phyloP scores from a whole-genome alignment of 2,329 filamentous ascomycete genomes.

The Ampelomyces quisqualis region DNA sequence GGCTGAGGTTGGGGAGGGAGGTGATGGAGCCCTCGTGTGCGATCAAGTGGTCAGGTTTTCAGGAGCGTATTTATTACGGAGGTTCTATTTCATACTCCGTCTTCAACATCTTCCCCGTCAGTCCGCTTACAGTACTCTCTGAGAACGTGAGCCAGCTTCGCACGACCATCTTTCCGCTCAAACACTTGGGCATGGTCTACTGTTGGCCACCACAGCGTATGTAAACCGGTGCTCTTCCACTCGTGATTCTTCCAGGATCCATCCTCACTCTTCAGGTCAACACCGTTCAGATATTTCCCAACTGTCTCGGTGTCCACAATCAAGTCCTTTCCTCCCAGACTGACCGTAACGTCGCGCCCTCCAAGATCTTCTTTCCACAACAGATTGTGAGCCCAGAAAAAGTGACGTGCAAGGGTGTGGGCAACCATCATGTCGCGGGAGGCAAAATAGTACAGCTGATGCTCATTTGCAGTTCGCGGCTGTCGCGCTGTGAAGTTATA shows the following conservation, averaged over 20 bases:
- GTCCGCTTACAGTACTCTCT: conserved; percentile 25
- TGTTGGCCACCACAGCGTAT: conserved; percentile 61
- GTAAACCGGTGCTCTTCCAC: conserved; percentile 49
- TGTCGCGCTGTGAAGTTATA: conserved; percentile 61
- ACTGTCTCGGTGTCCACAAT: conserved; percentile 64
- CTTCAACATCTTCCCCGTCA: conserved; percentile 10
- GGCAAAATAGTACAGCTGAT: conserved; percentile 70
- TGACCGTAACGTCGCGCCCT: conserved; percentile 55
- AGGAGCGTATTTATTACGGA: too few species aligned
- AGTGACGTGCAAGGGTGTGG: conserved; percentile 63
- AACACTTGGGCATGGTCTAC: conserved; percentile 64
- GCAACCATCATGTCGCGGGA: conserved; percentile 67
- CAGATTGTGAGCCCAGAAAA: conserved; percentile 72
- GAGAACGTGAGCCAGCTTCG: conserved; percentile 28
- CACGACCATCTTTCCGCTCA: conserved; percentile 27
- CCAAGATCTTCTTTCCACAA: conserved; percentile 67
- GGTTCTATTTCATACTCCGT: too few species aligned
- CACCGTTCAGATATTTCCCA: conserved; percentile 56
- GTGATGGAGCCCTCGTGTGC: background rate
- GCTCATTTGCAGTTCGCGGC: conserved; percentile 60
- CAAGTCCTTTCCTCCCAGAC: conserved; percentile 61
- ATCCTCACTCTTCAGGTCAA: conserved; percentile 34
- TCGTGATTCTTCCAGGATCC: conserved; percentile 36
- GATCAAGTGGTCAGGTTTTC: too few species aligned
- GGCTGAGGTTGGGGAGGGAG: background rate